phyloP scores from a whole-genome alignment of 208 protist species.

The Crithidia brevicula region DNA sequence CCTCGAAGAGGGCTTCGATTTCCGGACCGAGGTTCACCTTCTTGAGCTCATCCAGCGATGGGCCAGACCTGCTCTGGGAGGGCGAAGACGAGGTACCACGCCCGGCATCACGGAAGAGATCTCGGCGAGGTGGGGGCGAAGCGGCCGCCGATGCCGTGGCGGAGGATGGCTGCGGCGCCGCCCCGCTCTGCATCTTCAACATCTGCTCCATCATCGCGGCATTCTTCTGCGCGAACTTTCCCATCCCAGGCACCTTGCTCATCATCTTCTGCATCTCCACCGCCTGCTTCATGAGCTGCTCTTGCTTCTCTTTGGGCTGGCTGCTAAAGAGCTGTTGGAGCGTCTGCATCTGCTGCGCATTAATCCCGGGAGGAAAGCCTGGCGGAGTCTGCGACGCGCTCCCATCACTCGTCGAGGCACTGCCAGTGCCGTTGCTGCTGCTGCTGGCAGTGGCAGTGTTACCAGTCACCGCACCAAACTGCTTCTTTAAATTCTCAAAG shows the following conservation, averaged over 20 bases:
- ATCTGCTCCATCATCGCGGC: conserved; percentile 73
- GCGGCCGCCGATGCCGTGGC: background rate
- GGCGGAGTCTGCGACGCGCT: background rate
- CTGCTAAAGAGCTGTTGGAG: conserved; percentile 82
- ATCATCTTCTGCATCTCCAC: conserved; percentile 84
- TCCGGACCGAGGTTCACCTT: conserved; percentile 86
- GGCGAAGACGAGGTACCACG: background rate
- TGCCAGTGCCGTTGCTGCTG: conserved; percentile 3
- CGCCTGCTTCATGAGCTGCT: conserved; percentile 85
- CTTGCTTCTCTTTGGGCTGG: conserved; percentile 78
- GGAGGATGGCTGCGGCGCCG: background rate
- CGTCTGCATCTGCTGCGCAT: conserved; percentile 61
- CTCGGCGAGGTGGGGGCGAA: background rate
- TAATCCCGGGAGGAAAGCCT: conserved; percentile 57
- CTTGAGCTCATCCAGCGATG: conserved; percentile 84
- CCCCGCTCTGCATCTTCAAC: conserved; percentile 46
- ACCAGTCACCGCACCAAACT: background rate
- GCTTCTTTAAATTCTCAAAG: conserved; percentile 30
- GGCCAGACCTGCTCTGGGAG: conserved; percentile 18
- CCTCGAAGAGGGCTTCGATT: conserved; percentile 88
- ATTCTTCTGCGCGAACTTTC: conserved; percentile 74
- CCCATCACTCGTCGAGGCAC: background rate
- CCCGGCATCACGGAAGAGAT: conserved; percentile 16
- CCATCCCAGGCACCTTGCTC: conserved; percentile 74
- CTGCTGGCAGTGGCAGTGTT: conserved; percentile 6